These are phyloP conservation scores for Trichosporon coremiiforme DNA, from an alignment of 1,284 basidiomycete species.

Conservation along the genomic window DNA sequence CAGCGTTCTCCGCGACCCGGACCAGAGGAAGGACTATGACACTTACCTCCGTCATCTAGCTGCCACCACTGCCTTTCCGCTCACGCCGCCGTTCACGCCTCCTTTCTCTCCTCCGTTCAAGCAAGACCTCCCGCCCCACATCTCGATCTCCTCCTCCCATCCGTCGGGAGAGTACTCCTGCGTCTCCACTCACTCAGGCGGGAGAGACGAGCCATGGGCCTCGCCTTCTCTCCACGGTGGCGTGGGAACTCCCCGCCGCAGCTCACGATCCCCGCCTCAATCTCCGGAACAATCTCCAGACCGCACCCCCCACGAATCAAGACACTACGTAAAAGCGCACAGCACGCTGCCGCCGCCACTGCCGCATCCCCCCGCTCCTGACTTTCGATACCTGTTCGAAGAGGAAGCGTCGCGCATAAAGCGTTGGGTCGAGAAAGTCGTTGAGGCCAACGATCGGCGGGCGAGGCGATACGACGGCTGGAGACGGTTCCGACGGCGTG, in stretches of 20 bases:
- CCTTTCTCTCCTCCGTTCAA: background rate
- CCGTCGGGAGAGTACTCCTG: background rate
- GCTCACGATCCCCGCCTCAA: background rate
- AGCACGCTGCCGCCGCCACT: background rate
- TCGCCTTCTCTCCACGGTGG: background rate
- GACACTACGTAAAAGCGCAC: background rate
- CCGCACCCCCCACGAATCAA: background rate
- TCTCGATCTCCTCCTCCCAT: background rate
- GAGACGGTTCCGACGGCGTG: background rate
- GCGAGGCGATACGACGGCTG: background rate
- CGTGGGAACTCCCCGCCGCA: background rate
- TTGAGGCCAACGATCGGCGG: background rate
- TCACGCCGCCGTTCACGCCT: background rate
- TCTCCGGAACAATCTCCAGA: background rate
- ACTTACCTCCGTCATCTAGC: background rate
- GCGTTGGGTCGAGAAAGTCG: constrained; percentile 1
- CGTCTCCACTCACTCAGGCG: background rate
- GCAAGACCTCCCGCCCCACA: too few relatives aligned
- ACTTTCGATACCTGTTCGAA: background rate
- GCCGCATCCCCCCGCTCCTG: background rate
- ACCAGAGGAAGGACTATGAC: constrained; percentile 10
- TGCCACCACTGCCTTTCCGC: background rate
- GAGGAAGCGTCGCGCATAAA: background rate
- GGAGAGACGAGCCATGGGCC: background rate
- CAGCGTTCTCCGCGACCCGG: background rate